These are phyloP conservation scores for Coemansia sp. DNA, from an alignment of 371 early-diverging fungal genomes.

Conservation along the genomic window DNA sequence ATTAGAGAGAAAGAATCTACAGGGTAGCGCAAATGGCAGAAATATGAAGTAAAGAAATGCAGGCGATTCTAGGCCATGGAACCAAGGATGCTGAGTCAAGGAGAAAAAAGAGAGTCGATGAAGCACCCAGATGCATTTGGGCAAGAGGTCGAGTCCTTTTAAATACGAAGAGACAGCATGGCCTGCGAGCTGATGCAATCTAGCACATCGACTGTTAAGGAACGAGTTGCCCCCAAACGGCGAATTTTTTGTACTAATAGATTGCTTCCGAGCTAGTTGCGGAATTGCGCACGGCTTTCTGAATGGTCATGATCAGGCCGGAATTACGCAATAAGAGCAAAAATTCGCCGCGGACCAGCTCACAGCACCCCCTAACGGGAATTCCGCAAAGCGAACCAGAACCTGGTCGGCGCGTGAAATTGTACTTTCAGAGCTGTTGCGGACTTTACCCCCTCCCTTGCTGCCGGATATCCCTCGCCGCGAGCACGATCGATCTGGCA, in stretches of 20 bases:
- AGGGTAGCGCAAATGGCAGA: neutral
- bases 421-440: too few relatives aligned
- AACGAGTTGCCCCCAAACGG: too few relatives aligned
- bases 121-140: too few relatives aligned
- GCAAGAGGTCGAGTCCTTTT: too few relatives aligned
- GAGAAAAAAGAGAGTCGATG: neutral
- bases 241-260: too few relatives aligned
- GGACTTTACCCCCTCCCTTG: too few relatives aligned
- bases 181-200: too few relatives aligned
- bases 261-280: neutral
- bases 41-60: neutral
- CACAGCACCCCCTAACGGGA: neutral
- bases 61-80: conserved; percentile 1
- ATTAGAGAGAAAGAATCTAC: neutral
- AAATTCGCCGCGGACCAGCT: neutral
- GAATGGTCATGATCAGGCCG: neutral
- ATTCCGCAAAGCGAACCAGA: neutral
- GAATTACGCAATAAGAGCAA: neutral
- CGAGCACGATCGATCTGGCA: too few relatives aligned
- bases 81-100: neutral
- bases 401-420: too few relatives aligned
- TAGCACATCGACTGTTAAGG: too few relatives aligned
- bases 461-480: neutral
- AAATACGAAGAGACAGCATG: too few relatives aligned
- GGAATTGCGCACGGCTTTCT: conserved; percentile 2